These are phyloP conservation scores for Berberis vulgaris DNA, from an alignment of 164 flowering plant species.

Conservation along the genomic window DNA sequence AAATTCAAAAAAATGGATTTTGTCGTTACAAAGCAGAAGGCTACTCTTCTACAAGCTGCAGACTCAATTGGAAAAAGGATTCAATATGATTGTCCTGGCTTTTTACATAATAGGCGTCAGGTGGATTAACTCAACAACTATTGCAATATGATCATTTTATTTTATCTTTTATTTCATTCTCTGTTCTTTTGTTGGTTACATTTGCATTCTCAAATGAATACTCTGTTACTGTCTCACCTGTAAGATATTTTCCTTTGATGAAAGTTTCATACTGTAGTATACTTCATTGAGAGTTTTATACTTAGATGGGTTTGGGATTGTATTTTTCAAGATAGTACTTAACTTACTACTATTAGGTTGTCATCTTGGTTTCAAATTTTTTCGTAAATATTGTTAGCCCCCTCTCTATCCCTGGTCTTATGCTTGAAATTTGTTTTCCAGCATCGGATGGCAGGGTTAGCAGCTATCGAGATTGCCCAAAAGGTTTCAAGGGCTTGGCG, in stretches of 20 bases:
- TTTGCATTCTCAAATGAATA: neutral
- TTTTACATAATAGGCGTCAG: slow-evolving; percentile 90
- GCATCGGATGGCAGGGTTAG: slow-evolving; percentile 99
- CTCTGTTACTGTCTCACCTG: too few relatives aligned
- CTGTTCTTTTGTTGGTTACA: neutral
- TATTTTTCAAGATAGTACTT: too few relatives aligned
- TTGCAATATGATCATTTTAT: neutral
- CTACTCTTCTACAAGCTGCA: slow-evolving; percentile 63
- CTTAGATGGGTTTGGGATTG: too few relatives aligned
- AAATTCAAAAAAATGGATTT: slow-evolving; percentile 69
- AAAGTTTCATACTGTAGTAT: too few relatives aligned
- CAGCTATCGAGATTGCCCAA: slow-evolving; percentile 97
- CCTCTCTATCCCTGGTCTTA: neutral
- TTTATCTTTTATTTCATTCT: neutral
- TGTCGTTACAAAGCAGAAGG: slow-evolving; percentile 61
- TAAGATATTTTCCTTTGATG: too few relatives aligned
- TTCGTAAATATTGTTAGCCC: neutral
- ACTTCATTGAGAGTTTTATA: too few relatives aligned
- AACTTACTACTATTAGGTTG: too few relatives aligned
- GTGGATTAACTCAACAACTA: slow-evolving; percentile 26
- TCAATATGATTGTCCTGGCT: slow-evolving; percentile 85
- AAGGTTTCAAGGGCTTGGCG: slow-evolving; percentile 94
- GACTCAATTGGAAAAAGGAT: slow-evolving; percentile 82
- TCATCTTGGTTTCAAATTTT: neutral
- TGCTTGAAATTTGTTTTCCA: slow-evolving; percentile 22